Conservation (phyloP, 129 eudicot species). For the Sambucus nigra region DNA sequence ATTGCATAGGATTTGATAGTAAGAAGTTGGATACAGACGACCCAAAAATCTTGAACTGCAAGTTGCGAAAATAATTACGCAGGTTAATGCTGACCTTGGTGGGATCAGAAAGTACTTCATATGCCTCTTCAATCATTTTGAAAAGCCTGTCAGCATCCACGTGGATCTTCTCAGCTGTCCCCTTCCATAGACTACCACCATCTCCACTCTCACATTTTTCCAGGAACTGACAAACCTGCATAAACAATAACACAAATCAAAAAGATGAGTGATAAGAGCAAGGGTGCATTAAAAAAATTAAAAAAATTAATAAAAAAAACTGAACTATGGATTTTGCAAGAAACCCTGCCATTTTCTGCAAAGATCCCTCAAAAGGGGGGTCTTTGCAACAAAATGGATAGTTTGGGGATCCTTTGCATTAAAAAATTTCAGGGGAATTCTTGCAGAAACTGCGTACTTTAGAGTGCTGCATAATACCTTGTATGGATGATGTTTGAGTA, state of each 20-base stretch:
- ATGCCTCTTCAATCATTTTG: conserved; percentile 92
- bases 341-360: too few species aligned
- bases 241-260: conserved; percentile 1
- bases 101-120: conserved; percentile 85
- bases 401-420: too few species aligned
- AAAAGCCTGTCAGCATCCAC: conserved; percentile 78
- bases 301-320: background rate
- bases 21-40: too few species aligned
- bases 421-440: too few species aligned
- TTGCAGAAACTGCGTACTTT: too few species aligned
- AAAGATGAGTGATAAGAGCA: conserved; percentile 3
- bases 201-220: conserved; percentile 56
- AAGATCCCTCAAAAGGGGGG: too few species aligned
- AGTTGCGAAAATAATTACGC: background rate
- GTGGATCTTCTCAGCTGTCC: conserved; percentile 56
- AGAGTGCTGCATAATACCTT: too few species aligned
- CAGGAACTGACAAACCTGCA: conserved; percentile 71
- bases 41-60: background rate
- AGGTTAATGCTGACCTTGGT: conserved; percentile 44
- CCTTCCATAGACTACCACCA: conserved; percentile 64
- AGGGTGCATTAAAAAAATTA: background rate
- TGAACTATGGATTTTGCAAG: background rate
- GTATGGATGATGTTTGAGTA: conserved; percentile 95
- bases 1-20: too few species aligned
- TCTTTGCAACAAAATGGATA: too few species aligned